phyloP scores from a whole-genome alignment of 805 yeast genomes.

The Starmerella tilneyi region DNA sequence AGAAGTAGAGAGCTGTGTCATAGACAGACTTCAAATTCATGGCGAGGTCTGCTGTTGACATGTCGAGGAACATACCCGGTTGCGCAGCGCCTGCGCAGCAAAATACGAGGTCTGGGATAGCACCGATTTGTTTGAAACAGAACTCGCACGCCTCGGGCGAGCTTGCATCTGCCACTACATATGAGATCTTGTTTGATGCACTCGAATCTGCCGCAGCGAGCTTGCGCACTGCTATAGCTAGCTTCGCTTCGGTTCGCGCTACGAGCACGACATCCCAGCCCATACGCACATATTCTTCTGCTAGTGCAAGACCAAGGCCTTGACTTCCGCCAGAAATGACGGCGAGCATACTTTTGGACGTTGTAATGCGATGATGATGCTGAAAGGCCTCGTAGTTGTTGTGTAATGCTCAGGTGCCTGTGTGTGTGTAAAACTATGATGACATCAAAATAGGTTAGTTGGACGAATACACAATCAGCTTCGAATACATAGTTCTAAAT shows the following conservation, averaged over 20 bases:
- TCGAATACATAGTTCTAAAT: no score
- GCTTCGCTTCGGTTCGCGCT: conserved; percentile 60
- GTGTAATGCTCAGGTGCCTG: no score
- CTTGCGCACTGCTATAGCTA: conserved; percentile 28
- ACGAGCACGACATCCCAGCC: conserved; percentile 64
- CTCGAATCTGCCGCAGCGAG: conserved; percentile 35
- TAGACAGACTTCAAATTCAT: conserved; percentile 62
- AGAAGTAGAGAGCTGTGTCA: conserved; percentile 55
- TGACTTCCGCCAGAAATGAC: conserved; percentile 91
- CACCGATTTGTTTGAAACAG: conserved; percentile 35
- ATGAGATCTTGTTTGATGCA: conserved; percentile 26
- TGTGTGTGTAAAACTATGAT: no score
- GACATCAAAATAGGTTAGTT: no score
- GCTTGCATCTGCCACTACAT: conserved; percentile 57
- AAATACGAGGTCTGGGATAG: conserved; percentile 58
- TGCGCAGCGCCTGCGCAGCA: conserved; percentile 83
- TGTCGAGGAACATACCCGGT: conserved; percentile 68
- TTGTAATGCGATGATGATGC: background rate
- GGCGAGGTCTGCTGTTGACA: conserved; percentile 47
- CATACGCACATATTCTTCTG: conserved; percentile 41
- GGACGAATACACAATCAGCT: no score
- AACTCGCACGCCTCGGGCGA: conserved; percentile 41
- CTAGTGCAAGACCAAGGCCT: conserved; percentile 79
- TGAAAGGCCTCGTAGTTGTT: no score
- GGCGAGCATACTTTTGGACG: conserved; percentile 39